Evolutionary conservation across 2,329 filamentous ascomycete genomes (phyloP).

Genomic region (Ascochyta pisi): DNA sequence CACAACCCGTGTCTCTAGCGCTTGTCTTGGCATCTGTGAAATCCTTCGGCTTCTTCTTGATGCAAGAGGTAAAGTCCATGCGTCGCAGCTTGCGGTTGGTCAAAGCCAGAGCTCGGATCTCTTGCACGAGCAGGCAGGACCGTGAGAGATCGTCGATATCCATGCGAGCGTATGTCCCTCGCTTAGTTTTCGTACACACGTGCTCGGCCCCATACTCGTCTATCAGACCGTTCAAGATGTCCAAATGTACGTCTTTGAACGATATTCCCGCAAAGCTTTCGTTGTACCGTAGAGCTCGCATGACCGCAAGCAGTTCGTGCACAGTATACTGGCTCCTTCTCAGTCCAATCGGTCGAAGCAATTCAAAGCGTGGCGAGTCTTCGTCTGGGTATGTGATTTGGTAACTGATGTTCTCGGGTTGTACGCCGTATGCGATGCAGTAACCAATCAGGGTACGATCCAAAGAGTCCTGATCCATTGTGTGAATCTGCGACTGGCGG

Average conservation of each 20-base stretch:
- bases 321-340: constrained; percentile 62
- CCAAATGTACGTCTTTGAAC: constrained; percentile 69
- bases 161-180: constrained; percentile 62
- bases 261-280: constrained; percentile 72
- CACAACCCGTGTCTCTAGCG: constrained; percentile 68
- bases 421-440: constrained; percentile 71
- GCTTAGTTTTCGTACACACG: constrained; percentile 65
- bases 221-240: constrained; percentile 66
- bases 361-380: constrained; percentile 70
- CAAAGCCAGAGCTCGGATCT: constrained; percentile 70
- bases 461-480: constrained; percentile 67
- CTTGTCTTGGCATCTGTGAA: constrained; percentile 49
- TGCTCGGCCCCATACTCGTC: constrained; percentile 68
- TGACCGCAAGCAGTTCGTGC: constrained; percentile 72
- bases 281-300: constrained; percentile 73
- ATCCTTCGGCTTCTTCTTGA: constrained; percentile 61
- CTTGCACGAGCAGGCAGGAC: constrained; percentile 69
- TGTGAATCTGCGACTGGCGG: constrained; percentile 52
- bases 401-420: constrained; percentile 67
- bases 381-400: constrained; percentile 55
- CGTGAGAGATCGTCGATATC: constrained; percentile 61
- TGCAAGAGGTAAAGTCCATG: constrained; percentile 70
- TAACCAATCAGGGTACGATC: constrained; percentile 73
- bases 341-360: constrained; percentile 63
- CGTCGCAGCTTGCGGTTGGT: constrained; percentile 69